Evolutionary conservation across 768 basidiomycete genomes (phyloP).

Genomic region (Chiua virens): DNA sequence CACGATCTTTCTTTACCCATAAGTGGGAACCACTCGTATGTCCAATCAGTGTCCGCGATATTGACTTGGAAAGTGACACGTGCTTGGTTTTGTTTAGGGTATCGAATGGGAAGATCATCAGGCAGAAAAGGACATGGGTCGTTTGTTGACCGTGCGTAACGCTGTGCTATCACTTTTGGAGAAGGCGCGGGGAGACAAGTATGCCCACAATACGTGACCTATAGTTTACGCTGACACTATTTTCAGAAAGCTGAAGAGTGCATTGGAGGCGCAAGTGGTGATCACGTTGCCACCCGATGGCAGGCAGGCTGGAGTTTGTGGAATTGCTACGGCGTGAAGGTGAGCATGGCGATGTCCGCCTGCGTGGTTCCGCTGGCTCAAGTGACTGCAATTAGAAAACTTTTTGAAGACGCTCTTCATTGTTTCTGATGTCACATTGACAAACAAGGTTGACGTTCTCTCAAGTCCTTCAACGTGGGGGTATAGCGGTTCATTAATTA

Average conservation of each 20-base stretch:
- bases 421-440: slow-evolving; percentile 66
- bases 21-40: slow-evolving; percentile 72
- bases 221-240: slow-evolving; percentile 1
- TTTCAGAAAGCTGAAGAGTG: slow-evolving; percentile 67
- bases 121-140: slow-evolving; percentile 62
- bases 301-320: slow-evolving; percentile 29
- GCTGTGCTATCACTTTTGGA: slow-evolving; percentile 70
- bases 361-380: not conserved
- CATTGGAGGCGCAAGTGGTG: slow-evolving; percentile 75
- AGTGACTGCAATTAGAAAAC: slow-evolving; percentile 42
- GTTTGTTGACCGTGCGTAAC: slow-evolving; percentile 58
- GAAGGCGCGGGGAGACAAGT: slow-evolving; percentile 76
- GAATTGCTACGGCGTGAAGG: slow-evolving; percentile 48
- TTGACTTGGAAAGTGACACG: not conserved
- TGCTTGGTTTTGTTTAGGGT: slow-evolving; percentile 35
- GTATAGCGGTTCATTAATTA: slow-evolving; percentile 42
- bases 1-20: slow-evolving; percentile 64
- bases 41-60: not conserved
- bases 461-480: slow-evolving; percentile 47
- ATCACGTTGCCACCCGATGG: slow-evolving; percentile 50
- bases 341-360: not conserved
- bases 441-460: slow-evolving; percentile 43
- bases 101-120: slow-evolving; percentile 60
- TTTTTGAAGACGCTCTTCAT: slow-evolving; percentile 77
- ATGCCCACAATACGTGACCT: not conserved